Base-by-base conservation (phyloP, 169 alveolate genomes). In the Cryptosporidium andersoni region DNA sequence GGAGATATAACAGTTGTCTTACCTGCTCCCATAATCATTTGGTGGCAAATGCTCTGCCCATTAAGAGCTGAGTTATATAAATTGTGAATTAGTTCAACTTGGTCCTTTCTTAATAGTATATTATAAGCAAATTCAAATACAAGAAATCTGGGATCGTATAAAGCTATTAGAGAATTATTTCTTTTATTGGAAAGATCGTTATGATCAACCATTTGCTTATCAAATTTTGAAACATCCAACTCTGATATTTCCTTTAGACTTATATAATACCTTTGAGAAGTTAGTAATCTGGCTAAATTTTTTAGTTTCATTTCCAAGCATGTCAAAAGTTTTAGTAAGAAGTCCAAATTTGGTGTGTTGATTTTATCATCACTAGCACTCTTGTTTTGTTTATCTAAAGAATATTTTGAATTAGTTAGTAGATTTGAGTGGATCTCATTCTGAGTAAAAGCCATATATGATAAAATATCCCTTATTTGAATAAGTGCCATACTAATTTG, bases 11-110 rank as follows among this genome's bases (percentile, higher is more conserved):
- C 97, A 0, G 97, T 95, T 37, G 98, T 95, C 91, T 95, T 95
- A 11, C 98, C 98, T 4, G 95, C 96, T 48, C 98, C 98, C 98
- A 95, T 95, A 47, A 95, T 93, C 95, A 94, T 94, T 89, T 95
- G 98, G 88, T 95, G 97, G 68, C 97, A 94, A 65, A 94, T 89
- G 80, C 95, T 92, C 58, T 66, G 81, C 45, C 93, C 95, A 63
- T 67, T 81, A 58, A 91, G 91, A 47, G 91, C 90, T 62, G 88
- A 64, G 34, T 90, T 81, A 64, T 92, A 92, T 48, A 92, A 66
- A 74, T 91, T 91, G 64, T 91, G 81, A 49, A 95, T 89, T 81
- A 95, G 93, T 88, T 88, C 80, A 48, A 94, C 97, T 90, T 95
- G 98, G 25, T 93, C 66, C 80, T 89, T 91, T 67, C 96, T 90